These are phyloP conservation scores for Globisporangium nunn DNA, from an alignment of 352 stramenopile species.

Conservation along the genomic window DNA sequence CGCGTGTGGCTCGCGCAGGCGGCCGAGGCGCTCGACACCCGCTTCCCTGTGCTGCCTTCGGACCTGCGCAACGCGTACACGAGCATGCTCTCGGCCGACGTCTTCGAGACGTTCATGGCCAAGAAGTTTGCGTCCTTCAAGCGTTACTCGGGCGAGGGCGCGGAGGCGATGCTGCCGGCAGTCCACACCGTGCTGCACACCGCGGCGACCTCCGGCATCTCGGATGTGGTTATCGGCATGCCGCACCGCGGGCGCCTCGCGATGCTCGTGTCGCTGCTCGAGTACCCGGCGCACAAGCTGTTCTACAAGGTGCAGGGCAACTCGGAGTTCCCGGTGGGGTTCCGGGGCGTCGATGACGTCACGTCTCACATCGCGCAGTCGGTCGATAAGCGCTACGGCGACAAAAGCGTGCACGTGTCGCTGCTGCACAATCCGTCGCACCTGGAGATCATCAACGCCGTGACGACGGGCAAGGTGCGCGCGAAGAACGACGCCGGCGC, in stretches of 20 bases:
- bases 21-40: slow-evolving; percentile 32
- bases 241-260: slow-evolving; percentile 77
- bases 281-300: slow-evolving; percentile 79
- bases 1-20: slow-evolving; percentile 60
- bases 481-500: slow-evolving; percentile 65
- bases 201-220: slow-evolving; percentile 34
- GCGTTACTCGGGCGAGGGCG: slow-evolving; percentile 81
- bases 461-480: slow-evolving; percentile 78
- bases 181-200: slow-evolving; percentile 65
- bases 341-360: slow-evolving; percentile 75
- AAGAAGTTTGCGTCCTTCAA: slow-evolving; percentile 87
- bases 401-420: slow-evolving; percentile 63
- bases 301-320: slow-evolving; percentile 78
- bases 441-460: slow-evolving; percentile 85
- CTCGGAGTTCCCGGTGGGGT: slow-evolving; percentile 58
- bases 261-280: slow-evolving; percentile 61
- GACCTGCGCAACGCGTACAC: slow-evolving; percentile 75
- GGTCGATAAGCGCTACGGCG: slow-evolving; percentile 57
- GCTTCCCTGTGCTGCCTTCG: slow-evolving; percentile 49
- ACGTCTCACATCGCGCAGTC: slow-evolving; percentile 81
- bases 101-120: slow-evolving; percentile 83
- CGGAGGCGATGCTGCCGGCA: slow-evolving; percentile 72
- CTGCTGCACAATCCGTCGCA: slow-evolving; percentile 85
- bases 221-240: slow-evolving; percentile 85
- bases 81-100: slow-evolving; percentile 69